A percentile compares a stretch with the other conserved stretches of the same genome.
Conservation (phyloP, 306 rosid species). For the Quercus bicolor region DNA sequence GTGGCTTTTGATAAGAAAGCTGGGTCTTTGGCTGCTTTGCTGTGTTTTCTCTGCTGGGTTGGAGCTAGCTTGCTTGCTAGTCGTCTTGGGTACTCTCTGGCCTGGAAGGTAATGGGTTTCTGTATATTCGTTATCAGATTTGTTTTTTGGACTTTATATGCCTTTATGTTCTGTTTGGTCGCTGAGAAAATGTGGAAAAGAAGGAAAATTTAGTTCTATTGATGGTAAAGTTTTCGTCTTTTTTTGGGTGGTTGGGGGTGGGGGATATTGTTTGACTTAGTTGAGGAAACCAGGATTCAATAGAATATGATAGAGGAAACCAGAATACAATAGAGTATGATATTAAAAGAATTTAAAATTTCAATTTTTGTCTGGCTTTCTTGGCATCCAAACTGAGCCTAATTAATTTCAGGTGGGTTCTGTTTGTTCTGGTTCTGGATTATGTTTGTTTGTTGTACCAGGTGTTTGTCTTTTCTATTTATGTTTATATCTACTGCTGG, state of each 20-base stretch:
- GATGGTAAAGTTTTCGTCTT: background rate
- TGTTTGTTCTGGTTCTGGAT: background rate
- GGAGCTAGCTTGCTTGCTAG: constrained; percentile 52
- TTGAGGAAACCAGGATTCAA: background rate
- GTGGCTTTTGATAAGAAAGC: constrained; percentile 57
- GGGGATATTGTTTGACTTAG: background rate
- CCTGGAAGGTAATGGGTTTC: constrained; percentile 61
- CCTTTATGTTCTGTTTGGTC: background rate
- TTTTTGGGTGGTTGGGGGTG: no score
- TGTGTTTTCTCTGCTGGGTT: constrained; percentile 60
- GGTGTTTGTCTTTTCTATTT: background rate
- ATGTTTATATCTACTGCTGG: background rate
- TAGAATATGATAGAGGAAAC: background rate
- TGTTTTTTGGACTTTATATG: background rate
- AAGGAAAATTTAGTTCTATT: background rate
- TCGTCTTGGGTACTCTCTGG: constrained; percentile 43
- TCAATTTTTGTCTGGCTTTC: background rate
- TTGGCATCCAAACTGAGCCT: background rate
- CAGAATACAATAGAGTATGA: background rate
- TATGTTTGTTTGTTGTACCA: background rate
- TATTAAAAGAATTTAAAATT: background rate
- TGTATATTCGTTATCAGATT: background rate
- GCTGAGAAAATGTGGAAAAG: background rate
- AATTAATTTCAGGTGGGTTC: background rate
- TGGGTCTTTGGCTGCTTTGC: constrained; percentile 67